A percentile compares a stretch with the other conserved stretches of the same genome.
These are phyloP conservation scores for Parafenestella ontariensis DNA, from an alignment of 2,329 filamentous ascomycete species.

Conservation along the genomic window DNA sequence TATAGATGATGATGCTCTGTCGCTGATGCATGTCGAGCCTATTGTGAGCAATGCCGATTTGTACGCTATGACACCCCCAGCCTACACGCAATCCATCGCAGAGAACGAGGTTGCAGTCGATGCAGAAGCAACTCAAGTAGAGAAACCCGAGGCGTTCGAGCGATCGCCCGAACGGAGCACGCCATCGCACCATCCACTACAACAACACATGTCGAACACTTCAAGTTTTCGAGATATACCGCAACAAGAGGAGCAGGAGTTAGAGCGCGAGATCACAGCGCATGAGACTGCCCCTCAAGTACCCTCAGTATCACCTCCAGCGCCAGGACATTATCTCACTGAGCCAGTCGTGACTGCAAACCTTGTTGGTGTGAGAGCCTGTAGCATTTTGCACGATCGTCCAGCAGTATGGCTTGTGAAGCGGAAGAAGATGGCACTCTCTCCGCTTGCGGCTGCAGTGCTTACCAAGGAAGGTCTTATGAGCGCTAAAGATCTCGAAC, in stretches of 20 bases:
- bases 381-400: constrained; percentile 31
- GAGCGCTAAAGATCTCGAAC: constrained; percentile 31
- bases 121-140: constrained; percentile 16
- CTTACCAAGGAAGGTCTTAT: constrained; percentile 37
- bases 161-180: neutral
- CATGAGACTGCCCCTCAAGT: neutral
- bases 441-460: constrained; percentile 36
- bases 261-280: neutral
- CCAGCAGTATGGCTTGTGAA: constrained; percentile 40
- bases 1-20: neutral
- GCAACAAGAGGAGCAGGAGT: neutral
- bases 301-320: neutral
- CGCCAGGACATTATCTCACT: constrained; percentile 15
- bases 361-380: constrained; percentile 19
- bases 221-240: neutral
- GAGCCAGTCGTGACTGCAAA: constrained; percentile 12
- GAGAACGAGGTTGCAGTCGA: constrained; percentile 23
- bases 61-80: constrained; percentile 25
- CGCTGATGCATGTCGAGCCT: constrained; percentile 1
- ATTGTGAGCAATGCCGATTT: constrained; percentile 23
- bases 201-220: neutral
- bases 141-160: constrained; percentile 11
- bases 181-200: neutral
- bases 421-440: constrained; percentile 30
- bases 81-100: constrained; percentile 21